Percentiles rank a stretch among this genome's conserved stretches.
Conservation (phyloP, 2,329 filamentous ascomycete species). For the Penicillium freii region DNA sequence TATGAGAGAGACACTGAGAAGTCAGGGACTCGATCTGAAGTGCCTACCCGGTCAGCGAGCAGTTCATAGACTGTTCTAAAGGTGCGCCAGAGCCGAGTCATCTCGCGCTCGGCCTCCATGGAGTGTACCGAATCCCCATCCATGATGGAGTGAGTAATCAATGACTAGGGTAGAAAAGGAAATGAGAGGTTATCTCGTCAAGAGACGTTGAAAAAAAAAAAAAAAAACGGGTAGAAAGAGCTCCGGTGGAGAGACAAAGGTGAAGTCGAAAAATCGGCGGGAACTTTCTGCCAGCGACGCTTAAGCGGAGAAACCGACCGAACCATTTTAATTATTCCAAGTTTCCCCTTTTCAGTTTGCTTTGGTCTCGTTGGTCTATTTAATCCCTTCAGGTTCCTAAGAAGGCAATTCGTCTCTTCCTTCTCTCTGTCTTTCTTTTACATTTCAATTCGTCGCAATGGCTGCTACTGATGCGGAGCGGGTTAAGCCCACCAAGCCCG, state of each 20-base stretch:
- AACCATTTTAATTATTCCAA: conserved; percentile 26
- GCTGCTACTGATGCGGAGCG: conserved; percentile 41
- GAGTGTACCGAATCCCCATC: conserved; percentile 41
- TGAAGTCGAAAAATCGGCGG: conserved; percentile 26
- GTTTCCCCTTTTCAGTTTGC: conserved; percentile 23
- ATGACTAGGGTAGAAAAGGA: not conserved
- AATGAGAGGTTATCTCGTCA: not conserved
- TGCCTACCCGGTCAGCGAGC: conserved; percentile 79
- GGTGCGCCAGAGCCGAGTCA: conserved; percentile 81
- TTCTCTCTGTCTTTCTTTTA: conserved; percentile 14
- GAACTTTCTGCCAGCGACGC: conserved; percentile 27
- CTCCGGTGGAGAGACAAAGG: conserved; percentile 15
- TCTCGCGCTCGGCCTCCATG: conserved; percentile 42
- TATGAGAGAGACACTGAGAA: not conserved
- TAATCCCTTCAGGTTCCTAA: conserved; percentile 1
- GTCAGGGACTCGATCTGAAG: conserved; percentile 1
- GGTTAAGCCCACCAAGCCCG: conserved; percentile 76
- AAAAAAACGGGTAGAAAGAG: conserved; percentile 8
- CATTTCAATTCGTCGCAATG: conserved; percentile 29
- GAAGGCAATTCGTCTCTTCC: conserved; percentile 11
- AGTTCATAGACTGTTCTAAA: conserved; percentile 94
- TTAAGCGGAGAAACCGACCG: conserved; percentile 30
- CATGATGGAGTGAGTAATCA: conserved; percentile 28
- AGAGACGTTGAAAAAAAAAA: conserved; percentile 1
- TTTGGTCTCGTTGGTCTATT: conserved; percentile 15